Evolutionary conservation across 352 stramenopile species (phyloP), one percentile per base, ranked within the genome.

Genomic region (Lagenidium sp.): DNA sequence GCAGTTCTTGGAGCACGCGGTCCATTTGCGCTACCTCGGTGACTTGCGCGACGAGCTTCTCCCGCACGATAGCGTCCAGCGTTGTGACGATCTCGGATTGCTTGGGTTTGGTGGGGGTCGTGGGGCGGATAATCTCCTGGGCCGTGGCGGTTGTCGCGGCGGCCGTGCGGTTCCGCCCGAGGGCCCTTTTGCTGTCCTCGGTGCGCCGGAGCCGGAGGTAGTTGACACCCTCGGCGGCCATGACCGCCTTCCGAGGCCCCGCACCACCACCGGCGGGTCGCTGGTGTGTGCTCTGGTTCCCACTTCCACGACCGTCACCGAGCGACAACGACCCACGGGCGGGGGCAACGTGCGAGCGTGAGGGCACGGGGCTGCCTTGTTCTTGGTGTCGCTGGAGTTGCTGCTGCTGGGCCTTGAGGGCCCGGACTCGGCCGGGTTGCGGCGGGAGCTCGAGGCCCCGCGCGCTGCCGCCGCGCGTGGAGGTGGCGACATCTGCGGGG

Each of bases 201-300:
- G 69, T 88, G 26, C 76, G 67, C 8, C 76, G 68, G 10, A 84
- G 50, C 12, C 62, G 65, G 11, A 88, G 41, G 60, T 85, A 88
- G 48, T 85, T 66, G 50, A 88, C 65, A 3, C 65, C 61, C 38
- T 84, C 71, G 0, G 60, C 15, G 8, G n/a, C n/a, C n/a, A n/a
- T n/a, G n/a, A n/a, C n/a, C n/a, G n/a, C n/a, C n/a, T n/a, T n/a
- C n/a, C n/a, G n/a, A n/a, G n/a, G n/a, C n/a, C n/a, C n/a, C n/a
- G n/a, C n/a, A n/a, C n/a, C n/a, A n/a, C n/a, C n/a, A n/a, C n/a
- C n/a, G n/a, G n/a, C n/a, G n/a, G n/a, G n/a, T n/a, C 40, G 30
- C 25, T 55, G 39, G 40, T 55, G 47, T 4, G 15, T 52, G 11
- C 4, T 21, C n/a, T 16, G 35, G 2, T 24, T 15, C 43, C 29